A percentile compares a stretch with the other conserved stretches of the same genome.
These are phyloP conservation scores for Haplosporangium sp. DNA, from an alignment of 371 early-diverging fungal species.

Conservation along the genomic window DNA sequence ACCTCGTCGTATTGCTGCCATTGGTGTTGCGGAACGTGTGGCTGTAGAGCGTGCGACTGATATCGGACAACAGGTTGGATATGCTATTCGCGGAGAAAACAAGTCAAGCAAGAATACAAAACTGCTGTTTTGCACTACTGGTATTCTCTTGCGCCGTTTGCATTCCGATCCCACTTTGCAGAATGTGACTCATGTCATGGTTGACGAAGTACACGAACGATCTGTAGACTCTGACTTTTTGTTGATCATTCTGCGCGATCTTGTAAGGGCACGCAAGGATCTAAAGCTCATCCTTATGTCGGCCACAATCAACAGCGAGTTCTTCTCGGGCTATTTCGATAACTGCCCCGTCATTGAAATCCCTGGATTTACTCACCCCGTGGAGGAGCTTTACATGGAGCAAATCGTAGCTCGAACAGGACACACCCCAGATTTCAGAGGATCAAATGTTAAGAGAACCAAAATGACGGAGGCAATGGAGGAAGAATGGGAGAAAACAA, in stretches of 20 bases:
- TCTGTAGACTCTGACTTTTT: slow-evolving; percentile 77
- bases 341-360: slow-evolving; percentile 77
- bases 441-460: slow-evolving; percentile 57
- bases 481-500: slow-evolving; percentile 54
- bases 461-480: slow-evolving; percentile 56
- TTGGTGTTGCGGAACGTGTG: slow-evolving; percentile 87
- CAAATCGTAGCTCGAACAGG: slow-evolving; percentile 64
- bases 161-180: slow-evolving; percentile 76
- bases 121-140: slow-evolving; percentile 88
- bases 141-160: slow-evolving; percentile 83
- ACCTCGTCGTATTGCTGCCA: slow-evolving; percentile 93
- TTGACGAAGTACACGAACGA: slow-evolving; percentile 87
- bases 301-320: slow-evolving; percentile 79
- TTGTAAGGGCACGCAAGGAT: slow-evolving; percentile 79
- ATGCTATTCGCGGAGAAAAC: slow-evolving; percentile 73
- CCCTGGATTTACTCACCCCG: slow-evolving; percentile 87
- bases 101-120: slow-evolving; percentile 71
- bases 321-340: slow-evolving; percentile 72
- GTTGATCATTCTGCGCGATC: slow-evolving; percentile 72
- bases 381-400: slow-evolving; percentile 74
- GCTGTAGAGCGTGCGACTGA: slow-evolving; percentile 72
- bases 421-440: slow-evolving; percentile 52
- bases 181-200: slow-evolving; percentile 77
- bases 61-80: slow-evolving; percentile 69
- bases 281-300: slow-evolving; percentile 92